Conservation (phyloP, 2,329 filamentous ascomycete species). For the Fonsecaea multimorphosa region DNA sequence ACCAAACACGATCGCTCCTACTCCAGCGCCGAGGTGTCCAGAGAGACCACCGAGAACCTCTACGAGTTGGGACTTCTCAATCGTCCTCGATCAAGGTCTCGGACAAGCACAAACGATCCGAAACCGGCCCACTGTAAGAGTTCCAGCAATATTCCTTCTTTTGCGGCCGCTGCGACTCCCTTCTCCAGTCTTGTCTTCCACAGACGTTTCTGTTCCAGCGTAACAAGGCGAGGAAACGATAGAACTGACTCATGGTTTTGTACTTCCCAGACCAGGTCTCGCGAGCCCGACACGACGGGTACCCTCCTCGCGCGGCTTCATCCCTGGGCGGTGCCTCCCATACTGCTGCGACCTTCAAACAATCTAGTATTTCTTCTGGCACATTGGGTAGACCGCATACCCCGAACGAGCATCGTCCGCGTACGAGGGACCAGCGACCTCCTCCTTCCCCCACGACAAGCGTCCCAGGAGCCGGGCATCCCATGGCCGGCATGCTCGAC, state of each 20-base stretch:
- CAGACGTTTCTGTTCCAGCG: background rate
- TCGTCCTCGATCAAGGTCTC: constrained; percentile 33
- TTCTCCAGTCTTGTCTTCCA: background rate
- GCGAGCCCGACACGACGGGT: constrained; percentile 32
- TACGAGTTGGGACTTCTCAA: constrained; percentile 40
- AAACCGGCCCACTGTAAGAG: constrained; percentile 35
- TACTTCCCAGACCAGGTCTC: constrained; percentile 34
- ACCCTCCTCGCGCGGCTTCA: constrained; percentile 31
- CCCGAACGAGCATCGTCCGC: constrained; percentile 30
- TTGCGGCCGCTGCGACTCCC: background rate
- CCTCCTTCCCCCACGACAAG: constrained; percentile 33
- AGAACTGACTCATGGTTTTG: constrained; percentile 35
- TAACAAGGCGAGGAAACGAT: constrained; percentile 17
- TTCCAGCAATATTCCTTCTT: constrained; percentile 18
- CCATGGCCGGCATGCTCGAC: constrained; percentile 71
- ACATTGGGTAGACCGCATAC: constrained; percentile 33
- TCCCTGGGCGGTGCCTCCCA: constrained; percentile 25
- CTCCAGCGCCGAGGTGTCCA: constrained; percentile 32
- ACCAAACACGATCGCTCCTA: constrained; percentile 36
- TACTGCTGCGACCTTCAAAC: constrained; percentile 33
- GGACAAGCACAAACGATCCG: constrained; percentile 25
- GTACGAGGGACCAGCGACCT: constrained; percentile 30
- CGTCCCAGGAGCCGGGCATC: constrained; percentile 35
- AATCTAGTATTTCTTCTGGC: constrained; percentile 37
- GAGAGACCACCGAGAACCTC: constrained; percentile 38